Conservation (phyloP, 2,329 filamentous ascomycete genomes). For the Penicillium fuscoglaucum region DNA sequence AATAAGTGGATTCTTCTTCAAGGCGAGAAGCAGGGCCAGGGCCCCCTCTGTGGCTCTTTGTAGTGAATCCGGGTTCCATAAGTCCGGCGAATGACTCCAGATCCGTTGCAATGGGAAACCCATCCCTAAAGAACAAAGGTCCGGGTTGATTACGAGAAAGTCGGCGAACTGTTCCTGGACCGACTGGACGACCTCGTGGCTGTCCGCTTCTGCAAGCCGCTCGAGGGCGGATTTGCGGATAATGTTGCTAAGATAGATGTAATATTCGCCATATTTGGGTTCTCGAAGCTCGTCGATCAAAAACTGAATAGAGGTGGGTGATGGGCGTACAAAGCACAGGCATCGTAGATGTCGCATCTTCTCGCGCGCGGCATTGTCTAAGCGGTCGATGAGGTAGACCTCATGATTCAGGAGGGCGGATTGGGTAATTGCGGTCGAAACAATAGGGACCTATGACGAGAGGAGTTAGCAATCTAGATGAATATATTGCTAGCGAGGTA, state of each 20-base stretch:
- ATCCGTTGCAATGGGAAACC: constrained; percentile 70
- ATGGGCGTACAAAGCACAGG: constrained; percentile 88
- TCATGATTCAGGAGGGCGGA: constrained; percentile 93
- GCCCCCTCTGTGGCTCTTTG: constrained; percentile 85
- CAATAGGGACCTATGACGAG: constrained; percentile 68
- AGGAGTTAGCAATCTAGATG: constrained; percentile 27
- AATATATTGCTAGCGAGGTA: constrained; percentile 21
- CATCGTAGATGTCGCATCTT: constrained; percentile 98
- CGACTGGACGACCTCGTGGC: constrained; percentile 91
- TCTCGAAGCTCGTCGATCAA: constrained; percentile 94
- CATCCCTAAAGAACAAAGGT: constrained; percentile 80
- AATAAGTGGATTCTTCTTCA: constrained; percentile 97
- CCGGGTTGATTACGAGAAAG: constrained; percentile 91
- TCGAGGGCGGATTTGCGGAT: constrained; percentile 95
- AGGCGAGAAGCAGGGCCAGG: constrained; percentile 75
- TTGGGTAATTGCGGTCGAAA: constrained; percentile 94
- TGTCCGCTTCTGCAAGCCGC: constrained; percentile 90
- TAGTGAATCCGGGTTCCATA: constrained; percentile 87
- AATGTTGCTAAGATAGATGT: constrained; percentile 96
- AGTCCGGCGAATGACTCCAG: constrained; percentile 79
- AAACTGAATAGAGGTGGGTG: constrained; percentile 85
- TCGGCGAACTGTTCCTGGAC: constrained; percentile 97
- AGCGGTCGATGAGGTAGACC: constrained; percentile 93
- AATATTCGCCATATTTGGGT: constrained; percentile 96
- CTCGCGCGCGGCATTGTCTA: constrained; percentile 86